Conservation (phyloP, 1,284 basidiomycete genomes). For the Ustilago hordei region DNA sequence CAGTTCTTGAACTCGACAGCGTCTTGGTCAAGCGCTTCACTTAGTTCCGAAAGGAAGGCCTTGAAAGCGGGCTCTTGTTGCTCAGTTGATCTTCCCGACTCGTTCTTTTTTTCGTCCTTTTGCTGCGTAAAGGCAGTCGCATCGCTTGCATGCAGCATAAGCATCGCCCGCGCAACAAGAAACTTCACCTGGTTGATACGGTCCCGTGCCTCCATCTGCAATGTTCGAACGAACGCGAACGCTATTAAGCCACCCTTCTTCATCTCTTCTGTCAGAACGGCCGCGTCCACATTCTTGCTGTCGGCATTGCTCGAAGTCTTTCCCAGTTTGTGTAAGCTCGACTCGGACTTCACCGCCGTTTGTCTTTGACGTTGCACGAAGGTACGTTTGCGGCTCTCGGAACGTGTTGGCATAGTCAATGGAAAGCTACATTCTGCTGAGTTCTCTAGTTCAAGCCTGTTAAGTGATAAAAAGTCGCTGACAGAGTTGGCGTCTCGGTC, state of each 20-base stretch:
- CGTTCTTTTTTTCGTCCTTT: background rate
- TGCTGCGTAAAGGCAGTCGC: background rate
- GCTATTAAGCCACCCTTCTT: slow-evolving; percentile 25
- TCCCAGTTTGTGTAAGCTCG: background rate
- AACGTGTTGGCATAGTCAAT: slow-evolving; percentile 14
- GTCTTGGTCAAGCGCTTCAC: slow-evolving; percentile 35
- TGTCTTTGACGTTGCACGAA: slow-evolving; percentile 19
- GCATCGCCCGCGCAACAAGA: slow-evolving; percentile 26
- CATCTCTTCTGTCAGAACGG: slow-evolving; percentile 20
- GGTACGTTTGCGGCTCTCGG: slow-evolving; percentile 13
- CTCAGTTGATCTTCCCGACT: background rate
- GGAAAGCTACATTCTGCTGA: slow-evolving; percentile 7
- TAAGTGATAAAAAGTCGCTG: slow-evolving; percentile 21
- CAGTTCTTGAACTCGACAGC: slow-evolving; percentile 24
- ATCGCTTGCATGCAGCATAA: background rate
- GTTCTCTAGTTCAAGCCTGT: slow-evolving; percentile 27
- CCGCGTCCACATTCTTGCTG: background rate
- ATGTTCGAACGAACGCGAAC: slow-evolving; percentile 16
- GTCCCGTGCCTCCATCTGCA: slow-evolving; percentile 35
- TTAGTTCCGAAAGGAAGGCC: slow-evolving; percentile 18
- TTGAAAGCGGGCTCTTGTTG: background rate
- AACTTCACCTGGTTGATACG: slow-evolving; percentile 45
- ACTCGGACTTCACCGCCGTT: slow-evolving; percentile 6
- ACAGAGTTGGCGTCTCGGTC: slow-evolving; percentile 25
- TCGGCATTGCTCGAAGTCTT: background rate